phyloP scores from a whole-genome alignment of 1,139 yeast species.

The Suhomyces coccinellae region DNA sequence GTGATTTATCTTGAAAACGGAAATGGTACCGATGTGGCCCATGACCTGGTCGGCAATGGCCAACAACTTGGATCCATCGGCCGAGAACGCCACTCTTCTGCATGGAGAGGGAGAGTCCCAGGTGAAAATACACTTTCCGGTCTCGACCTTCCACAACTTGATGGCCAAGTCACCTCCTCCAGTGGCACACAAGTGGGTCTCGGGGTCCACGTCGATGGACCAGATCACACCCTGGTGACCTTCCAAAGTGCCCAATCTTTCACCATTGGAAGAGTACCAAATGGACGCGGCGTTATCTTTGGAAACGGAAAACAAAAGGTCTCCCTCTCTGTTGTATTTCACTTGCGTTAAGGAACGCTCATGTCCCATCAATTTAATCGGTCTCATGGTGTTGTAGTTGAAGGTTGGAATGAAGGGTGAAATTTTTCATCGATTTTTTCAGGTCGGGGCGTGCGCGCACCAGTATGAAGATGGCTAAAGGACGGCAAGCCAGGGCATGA shows the following conservation, averaged over 20 bases:
- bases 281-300: conserved; percentile 87
- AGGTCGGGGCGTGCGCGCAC: conserved; percentile 10
- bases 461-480: neutral
- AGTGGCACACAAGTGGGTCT: conserved; percentile 70
- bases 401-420: conserved; percentile 5
- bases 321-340: conserved; percentile 93
- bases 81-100: conserved; percentile 85
- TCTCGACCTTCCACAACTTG: conserved; percentile 80
- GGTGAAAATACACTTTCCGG: conserved; percentile 73
- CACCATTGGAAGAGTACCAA: conserved; percentile 96
- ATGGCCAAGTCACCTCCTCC: conserved; percentile 91
- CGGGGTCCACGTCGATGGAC: conserved; percentile 85
- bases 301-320: conserved; percentile 86
- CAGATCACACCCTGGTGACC: conserved; percentile 92
- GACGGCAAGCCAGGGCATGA: too few relatives aligned
- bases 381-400: conserved; percentile 38
- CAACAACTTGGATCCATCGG: conserved; percentile 66
- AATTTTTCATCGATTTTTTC: conserved; percentile 16
- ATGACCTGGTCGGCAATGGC: conserved; percentile 90
- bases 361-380: conserved; percentile 68
- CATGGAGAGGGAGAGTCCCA: conserved; percentile 85
- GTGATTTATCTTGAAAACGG: conserved; percentile 61
- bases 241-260: conserved; percentile 88
- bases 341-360: conserved; percentile 90
- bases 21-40: conserved; percentile 83